A percentile compares a stretch with the other conserved stretches of the same genome.
Conservation (phyloP, 2,329 filamentous ascomycete genomes). For the Hymenoscyphus salicellus region DNA sequence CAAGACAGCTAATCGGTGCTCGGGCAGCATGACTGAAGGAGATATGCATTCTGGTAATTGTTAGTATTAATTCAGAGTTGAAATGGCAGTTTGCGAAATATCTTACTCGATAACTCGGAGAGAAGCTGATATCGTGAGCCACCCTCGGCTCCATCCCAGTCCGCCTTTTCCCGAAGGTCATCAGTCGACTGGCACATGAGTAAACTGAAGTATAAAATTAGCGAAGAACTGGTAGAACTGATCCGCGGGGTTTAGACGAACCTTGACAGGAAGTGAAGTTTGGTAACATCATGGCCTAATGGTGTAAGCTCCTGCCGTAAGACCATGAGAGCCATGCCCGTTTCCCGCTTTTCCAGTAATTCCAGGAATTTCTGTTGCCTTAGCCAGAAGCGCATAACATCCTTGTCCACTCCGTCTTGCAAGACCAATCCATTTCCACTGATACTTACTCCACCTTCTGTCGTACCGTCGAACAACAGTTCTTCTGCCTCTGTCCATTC, state of each 20-base stretch:
- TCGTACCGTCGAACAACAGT: conserved; percentile 60
- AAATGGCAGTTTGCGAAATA: not conserved
- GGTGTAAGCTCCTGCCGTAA: conserved; percentile 85
- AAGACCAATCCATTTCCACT: conserved; percentile 61
- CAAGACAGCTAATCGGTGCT: conserved; percentile 78
- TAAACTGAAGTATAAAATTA: conserved; percentile 50
- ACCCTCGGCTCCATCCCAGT: conserved; percentile 80
- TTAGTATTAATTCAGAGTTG: not conserved
- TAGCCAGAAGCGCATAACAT: conserved; percentile 81
- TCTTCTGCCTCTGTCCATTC: conserved; percentile 83
- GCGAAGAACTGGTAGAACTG: not conserved
- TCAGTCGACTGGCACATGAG: conserved; percentile 83
- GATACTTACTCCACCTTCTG: conserved; percentile 44
- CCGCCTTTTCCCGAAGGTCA: conserved; percentile 71
- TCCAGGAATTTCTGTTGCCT: conserved; percentile 95
- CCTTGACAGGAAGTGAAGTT: conserved; percentile 79
- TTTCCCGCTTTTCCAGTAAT: conserved; percentile 73
- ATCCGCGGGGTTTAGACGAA: conserved; percentile 30
- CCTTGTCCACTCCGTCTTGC: conserved; percentile 69
- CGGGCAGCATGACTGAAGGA: conserved; percentile 93
- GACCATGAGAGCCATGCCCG: conserved; percentile 72
- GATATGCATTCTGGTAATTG: conserved; percentile 72
- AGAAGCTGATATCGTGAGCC: conserved; percentile 72
- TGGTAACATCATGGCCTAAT: conserved; percentile 71
- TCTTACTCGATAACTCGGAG: conserved; percentile 77